phyloP scores from a whole-genome alignment of 2,329 filamentous ascomycete species.

The Fusarium torreyae region DNA sequence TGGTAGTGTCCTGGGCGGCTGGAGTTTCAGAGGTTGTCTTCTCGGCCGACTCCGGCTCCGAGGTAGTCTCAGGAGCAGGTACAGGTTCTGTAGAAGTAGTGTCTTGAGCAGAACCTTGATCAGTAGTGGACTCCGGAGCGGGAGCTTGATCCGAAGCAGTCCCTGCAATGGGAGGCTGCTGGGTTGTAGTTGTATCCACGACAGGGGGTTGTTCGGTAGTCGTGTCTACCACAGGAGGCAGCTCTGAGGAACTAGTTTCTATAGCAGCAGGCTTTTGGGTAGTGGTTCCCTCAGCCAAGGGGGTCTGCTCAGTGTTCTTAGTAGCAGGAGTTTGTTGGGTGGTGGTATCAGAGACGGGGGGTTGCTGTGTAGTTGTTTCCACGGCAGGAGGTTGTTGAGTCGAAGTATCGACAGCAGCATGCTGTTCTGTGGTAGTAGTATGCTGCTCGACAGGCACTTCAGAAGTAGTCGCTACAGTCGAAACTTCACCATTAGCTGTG shows the following conservation, averaged over 20 bases:
- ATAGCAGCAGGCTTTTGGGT: not conserved
- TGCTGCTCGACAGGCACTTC: not conserved
- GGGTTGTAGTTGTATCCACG: not conserved
- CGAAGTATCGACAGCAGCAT: not conserved
- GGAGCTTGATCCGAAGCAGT: not conserved
- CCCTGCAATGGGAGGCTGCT: not conserved
- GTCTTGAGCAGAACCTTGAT: not conserved
- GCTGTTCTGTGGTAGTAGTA: not conserved
- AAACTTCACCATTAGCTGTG: not conserved
- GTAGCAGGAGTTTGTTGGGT: not conserved
- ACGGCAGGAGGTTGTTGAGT: not conserved
- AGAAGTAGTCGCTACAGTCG: not conserved
- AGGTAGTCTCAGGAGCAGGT: not conserved
- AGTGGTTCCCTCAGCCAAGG: not conserved
- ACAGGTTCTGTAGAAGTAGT: not conserved
- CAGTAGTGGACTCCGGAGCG: not conserved
- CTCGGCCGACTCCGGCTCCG: not conserved
- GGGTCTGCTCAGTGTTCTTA: too few relatives aligned
- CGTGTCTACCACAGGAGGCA: not conserved
- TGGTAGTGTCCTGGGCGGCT: not conserved
- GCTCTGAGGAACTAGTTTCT: slow-evolving; percentile 1
- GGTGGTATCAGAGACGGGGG: too few relatives aligned
- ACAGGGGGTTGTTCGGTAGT: not conserved
- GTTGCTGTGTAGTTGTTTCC: not conserved
- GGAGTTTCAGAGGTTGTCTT: not conserved